phyloP scores from a whole-genome alignment of 148 eudicot species.

The Vaccinium corymbosum region DNA sequence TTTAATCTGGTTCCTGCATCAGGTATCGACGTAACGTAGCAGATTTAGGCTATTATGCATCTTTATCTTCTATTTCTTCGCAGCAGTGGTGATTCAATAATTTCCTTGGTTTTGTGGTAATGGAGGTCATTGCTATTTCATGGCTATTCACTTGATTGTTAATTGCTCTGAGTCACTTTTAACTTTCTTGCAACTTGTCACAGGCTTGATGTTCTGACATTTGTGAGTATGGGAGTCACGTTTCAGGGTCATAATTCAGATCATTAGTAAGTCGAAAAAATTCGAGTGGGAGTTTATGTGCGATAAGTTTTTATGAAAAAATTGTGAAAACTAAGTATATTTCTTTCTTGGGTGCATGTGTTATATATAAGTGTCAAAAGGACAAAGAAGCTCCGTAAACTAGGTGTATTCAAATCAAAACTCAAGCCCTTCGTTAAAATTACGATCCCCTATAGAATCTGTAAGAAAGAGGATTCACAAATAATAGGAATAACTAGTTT shows the following conservation, averaged over 20 bases:
- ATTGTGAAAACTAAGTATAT: background rate
- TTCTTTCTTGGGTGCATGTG: background rate
- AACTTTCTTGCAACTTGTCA: background rate
- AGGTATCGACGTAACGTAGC: background rate
- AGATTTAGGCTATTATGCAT: background rate
- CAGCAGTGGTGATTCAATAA: background rate
- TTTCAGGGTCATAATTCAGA: background rate
- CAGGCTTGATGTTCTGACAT: background rate
- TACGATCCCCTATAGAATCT: background rate
- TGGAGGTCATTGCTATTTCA: background rate
- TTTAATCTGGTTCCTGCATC: background rate
- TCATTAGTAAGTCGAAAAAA: background rate
- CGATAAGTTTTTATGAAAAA: background rate
- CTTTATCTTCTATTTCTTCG: background rate
- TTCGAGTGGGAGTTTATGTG: background rate
- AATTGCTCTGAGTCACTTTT: background rate
- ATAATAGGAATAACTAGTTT: background rate
- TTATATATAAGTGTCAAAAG: background rate
- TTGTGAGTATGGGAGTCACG: background rate
- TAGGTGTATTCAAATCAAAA: background rate
- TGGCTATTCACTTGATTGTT: background rate
- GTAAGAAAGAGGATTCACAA: background rate
- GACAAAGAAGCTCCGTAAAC: background rate
- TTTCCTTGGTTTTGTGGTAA: background rate
- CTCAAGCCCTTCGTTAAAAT: background rate